phyloP scores from a whole-genome alignment of 805 yeast species.

The Lipomyces yamadae region DNA sequence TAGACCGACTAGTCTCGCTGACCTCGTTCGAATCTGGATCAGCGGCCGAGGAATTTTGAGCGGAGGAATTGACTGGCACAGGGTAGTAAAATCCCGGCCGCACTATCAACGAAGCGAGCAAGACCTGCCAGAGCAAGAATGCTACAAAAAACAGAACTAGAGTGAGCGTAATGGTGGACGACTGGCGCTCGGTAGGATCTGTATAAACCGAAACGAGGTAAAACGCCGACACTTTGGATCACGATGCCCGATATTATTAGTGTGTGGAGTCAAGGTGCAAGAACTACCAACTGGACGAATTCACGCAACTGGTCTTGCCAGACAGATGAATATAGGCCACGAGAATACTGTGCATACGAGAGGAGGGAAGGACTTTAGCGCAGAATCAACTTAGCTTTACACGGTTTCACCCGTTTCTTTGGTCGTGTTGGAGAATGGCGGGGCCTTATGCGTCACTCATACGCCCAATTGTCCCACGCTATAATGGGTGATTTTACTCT shows the following conservation, averaged over 20 bases:
- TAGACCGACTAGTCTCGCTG: slow-evolving; percentile 2
- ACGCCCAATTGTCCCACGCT: too few relatives aligned
- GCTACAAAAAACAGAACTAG: slow-evolving; percentile 25
- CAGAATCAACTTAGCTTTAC: too few relatives aligned
- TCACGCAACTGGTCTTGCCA: background rate
- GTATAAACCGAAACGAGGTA: background rate
- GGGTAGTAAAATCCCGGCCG: slow-evolving; percentile 28
- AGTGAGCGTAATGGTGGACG: slow-evolving; percentile 24
- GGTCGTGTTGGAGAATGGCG: too few relatives aligned
- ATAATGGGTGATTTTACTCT: too few relatives aligned
- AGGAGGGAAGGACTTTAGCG: background rate
- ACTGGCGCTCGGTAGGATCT: slow-evolving; percentile 9
- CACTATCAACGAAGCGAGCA: slow-evolving; percentile 30
- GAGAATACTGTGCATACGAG: background rate
- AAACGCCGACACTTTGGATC: background rate
- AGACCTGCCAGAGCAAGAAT: slow-evolving; percentile 37
- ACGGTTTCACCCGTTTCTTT: too few relatives aligned
- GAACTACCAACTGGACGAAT: background rate
- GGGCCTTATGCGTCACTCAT: too few relatives aligned
- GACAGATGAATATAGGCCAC: background rate
- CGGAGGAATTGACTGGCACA: background rate
- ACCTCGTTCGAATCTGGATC: slow-evolving; percentile 4
- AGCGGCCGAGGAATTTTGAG: background rate
- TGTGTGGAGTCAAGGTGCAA: background rate
- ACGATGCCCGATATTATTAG: background rate